Base-by-base conservation (phyloP, 768 basidiomycete genomes). In the Gelatoporia subvermispora region DNA sequence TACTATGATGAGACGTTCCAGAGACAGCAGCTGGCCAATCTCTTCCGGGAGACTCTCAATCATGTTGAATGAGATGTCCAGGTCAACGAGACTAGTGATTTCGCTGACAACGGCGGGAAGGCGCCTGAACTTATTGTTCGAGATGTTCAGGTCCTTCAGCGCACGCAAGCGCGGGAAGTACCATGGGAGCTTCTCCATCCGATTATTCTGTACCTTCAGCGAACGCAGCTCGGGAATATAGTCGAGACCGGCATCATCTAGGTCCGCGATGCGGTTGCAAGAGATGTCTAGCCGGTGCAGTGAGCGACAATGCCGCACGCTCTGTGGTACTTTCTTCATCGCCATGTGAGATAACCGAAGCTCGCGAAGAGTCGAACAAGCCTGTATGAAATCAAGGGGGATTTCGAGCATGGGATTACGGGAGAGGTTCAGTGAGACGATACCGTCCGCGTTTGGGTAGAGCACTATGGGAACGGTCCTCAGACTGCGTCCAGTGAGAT, bases 371-470 rank as follows among this genome's bases (percentile, higher is more conserved):
- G 74, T 78, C 1, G 79, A 79, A 61, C 93, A 95, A 4, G 85
- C 81, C 65, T 96, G 90, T 49, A 96, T 85, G 63, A 99, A 99
- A 67, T 98, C 96, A 43, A 92, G 82, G 1, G 95, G 96, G 31
- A 98, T 86, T 65, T 98, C 94, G 47, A 94, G 78, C 80, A 95
- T 91, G 2, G 94, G 93, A 62, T 98, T 99, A 38, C 89, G 82
- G 3, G 93, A 95, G 13, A 98, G 78, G 51, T 88, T 89, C 50
- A 98, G 84, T 35, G 77, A 83, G 49, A 88, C 72, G 59, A 99
- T 93, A 21, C 79, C 78, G 55, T 87, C 83, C 1, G 93, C 93
- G 50, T 91, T 82, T 46, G 80, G 77, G 65, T 99, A 87, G 11
- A 97, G 74, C 49, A 82, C 73, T 56, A 95, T 84, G 1, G 96